Base-by-base conservation (phyloP, 2,329 filamentous ascomycete genomes). In the Alternaria solani region DNA sequence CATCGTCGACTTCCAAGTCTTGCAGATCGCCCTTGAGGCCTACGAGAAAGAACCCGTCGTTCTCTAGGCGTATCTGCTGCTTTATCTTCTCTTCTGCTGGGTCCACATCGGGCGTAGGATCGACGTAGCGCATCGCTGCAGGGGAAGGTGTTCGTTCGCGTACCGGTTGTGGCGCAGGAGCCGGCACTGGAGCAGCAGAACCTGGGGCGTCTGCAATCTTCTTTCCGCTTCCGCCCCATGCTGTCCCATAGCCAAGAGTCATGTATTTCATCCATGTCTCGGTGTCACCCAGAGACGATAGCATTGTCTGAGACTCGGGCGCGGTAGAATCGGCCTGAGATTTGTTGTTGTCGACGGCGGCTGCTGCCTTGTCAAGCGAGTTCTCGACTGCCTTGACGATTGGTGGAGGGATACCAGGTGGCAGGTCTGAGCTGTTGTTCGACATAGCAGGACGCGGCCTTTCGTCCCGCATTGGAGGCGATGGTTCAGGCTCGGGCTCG, bases 1-100 rank as follows among this genome's bases (percentile, higher is more conserved):
- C 76, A 20, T 75, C 78, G 1, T 85, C 82, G 62, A 87, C 84
- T 54, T 81, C 73, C 57, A 61, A 73, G 42, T 86, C 83, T 12
- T 88, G 85, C 32, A 91, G 83, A 36, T 89, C 84, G 7, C 89
- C 90, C 64, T 86, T 84, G 6, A 93, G 82, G 0, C 91, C 91
- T 57, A 94, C 86, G 23, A 93, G 80, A 69, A 88, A 94, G 64
- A 85, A 83, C 0, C 84, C 85, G n/a, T 73, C 67, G 57, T 81
- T 81, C 61, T 84, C 82, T 16, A 70, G 72, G 12, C 61, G 73
- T 30, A 80, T 78, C 54, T 83, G 81, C 1, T 64, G 63, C 69
- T 88, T 91, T 52, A 92, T 81, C 69, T 88, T 90, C 64, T 84
- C 86, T 71, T 89, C 84, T 68, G 89, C 82, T 23, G 70, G 61